A percentile compares a stretch with the other conserved stretches of the same genome.
Conservation (phyloP, 2,329 filamentous ascomycete species). For the Colletotrichum tamarilloi region DNA sequence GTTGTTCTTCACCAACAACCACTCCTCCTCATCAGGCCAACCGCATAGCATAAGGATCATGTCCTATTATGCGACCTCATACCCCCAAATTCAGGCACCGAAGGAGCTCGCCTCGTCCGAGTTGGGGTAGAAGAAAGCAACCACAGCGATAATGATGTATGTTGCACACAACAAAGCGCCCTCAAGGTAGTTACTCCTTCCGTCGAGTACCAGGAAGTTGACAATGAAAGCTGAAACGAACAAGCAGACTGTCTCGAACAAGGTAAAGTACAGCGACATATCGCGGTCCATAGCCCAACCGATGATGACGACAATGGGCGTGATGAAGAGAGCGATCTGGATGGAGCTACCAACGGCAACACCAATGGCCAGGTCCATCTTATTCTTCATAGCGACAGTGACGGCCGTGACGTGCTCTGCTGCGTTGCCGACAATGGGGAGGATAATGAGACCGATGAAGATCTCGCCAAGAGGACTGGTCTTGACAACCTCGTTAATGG, state of each 20-base stretch:
- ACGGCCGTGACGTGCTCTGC: slow-evolving; percentile 80
- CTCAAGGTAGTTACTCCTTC: slow-evolving; percentile 88
- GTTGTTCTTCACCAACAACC: slow-evolving; percentile 19
- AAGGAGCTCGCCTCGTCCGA: slow-evolving; percentile 56
- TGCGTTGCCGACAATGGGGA: slow-evolving; percentile 79
- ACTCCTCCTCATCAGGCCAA: background rate
- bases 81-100: slow-evolving; percentile 31
- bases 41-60: background rate
- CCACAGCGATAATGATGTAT: slow-evolving; percentile 75
- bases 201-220: slow-evolving; percentile 88
- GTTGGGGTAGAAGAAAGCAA: slow-evolving; percentile 74
- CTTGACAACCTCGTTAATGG: slow-evolving; percentile 71
- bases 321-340: slow-evolving; percentile 78
- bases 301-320: slow-evolving; percentile 75
- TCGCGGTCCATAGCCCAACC: slow-evolving; percentile 76
- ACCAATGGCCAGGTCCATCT: slow-evolving; percentile 80
- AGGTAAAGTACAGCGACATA: slow-evolving; percentile 87
- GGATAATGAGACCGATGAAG: slow-evolving; percentile 78
- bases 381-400: slow-evolving; percentile 78
- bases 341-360: slow-evolving; percentile 78
- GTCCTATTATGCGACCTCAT: background rate
- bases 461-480: slow-evolving; percentile 69
- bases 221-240: slow-evolving; percentile 88
- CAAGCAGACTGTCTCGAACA: slow-evolving; percentile 89
- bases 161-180: slow-evolving; percentile 75